phyloP scores from a whole-genome alignment of 768 basidiomycete species.

The Megacollybia marginata region DNA sequence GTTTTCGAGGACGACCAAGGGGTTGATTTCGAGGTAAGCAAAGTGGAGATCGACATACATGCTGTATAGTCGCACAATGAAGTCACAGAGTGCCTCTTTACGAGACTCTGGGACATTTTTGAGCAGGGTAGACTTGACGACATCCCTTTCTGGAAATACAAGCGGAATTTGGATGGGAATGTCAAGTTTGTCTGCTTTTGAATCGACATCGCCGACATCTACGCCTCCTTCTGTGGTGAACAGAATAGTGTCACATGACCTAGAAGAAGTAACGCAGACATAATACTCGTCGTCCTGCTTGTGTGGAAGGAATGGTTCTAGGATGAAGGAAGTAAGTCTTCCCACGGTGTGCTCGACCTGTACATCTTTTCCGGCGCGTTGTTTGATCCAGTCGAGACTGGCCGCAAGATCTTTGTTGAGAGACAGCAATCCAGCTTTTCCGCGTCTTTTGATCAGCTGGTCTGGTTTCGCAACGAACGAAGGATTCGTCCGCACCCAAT shows the following conservation, averaged over 20 bases:
- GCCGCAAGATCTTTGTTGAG: slow-evolving; percentile 92
- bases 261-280: slow-evolving; percentile 93
- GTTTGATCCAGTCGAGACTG: slow-evolving; percentile 80
- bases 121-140: slow-evolving; percentile 70
- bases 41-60: slow-evolving; percentile 99
- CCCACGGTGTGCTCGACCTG: slow-evolving; percentile 94
- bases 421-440: slow-evolving; percentile 92
- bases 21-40: slow-evolving; percentile 99
- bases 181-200: slow-evolving; percentile 87
- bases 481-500: slow-evolving; percentile 68
- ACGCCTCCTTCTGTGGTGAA: slow-evolving; percentile 99
- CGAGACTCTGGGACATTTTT: slow-evolving; percentile 76
- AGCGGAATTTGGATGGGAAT: slow-evolving; percentile 54
- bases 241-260: slow-evolving; percentile 92
- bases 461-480: slow-evolving; percentile 81
- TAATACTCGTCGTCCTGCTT: slow-evolving; percentile 93
- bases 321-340: slow-evolving; percentile 93
- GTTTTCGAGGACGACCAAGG: slow-evolving; percentile 49
- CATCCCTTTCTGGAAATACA: slow-evolving; percentile 80
- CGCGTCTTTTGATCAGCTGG: slow-evolving; percentile 98
- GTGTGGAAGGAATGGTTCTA: slow-evolving; percentile 98
- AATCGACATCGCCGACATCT: slow-evolving; percentile 96
- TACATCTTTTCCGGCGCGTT: slow-evolving; percentile 87
- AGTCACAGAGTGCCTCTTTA: slow-evolving; percentile 91
- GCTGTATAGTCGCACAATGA: slow-evolving; percentile 89